Conservation (phyloP, 2,329 filamentous ascomycete genomes). For the Diatrype stigma region DNA sequence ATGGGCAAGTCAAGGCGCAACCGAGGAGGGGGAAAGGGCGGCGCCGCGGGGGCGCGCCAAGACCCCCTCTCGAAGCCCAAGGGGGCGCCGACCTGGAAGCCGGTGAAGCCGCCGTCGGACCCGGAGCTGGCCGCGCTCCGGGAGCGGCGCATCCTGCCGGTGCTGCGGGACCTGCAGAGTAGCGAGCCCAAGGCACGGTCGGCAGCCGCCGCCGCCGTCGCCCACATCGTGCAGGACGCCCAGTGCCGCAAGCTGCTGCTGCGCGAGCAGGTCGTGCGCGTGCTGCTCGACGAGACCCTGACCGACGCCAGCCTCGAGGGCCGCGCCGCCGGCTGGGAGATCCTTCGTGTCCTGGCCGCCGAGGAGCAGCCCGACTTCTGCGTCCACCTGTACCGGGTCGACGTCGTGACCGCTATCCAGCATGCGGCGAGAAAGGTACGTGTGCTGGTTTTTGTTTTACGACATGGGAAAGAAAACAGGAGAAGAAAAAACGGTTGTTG, state of each 20-base stretch:
- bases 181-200: constrained; percentile 56
- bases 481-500: background rate
- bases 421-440: constrained; percentile 51
- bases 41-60: too few species aligned
- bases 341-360: constrained; percentile 56
- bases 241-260: constrained; percentile 62
- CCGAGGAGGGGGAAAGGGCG: constrained; percentile 42
- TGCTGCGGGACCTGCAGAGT: constrained; percentile 57
- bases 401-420: constrained; percentile 57
- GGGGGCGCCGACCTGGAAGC: too few species aligned
- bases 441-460: constrained; percentile 10
- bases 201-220: constrained; percentile 54
- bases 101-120: constrained; percentile 57
- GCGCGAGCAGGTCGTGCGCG: constrained; percentile 61
- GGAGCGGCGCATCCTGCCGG: constrained; percentile 59
- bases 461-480: too few species aligned
- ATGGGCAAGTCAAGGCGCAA: constrained; percentile 61
- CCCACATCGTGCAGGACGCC: constrained; percentile 58
- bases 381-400: constrained; percentile 58
- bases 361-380: constrained; percentile 66
- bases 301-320: constrained; percentile 61
- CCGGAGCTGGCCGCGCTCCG: constrained; percentile 60
- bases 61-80: constrained; percentile 50
- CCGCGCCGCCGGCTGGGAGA: constrained; percentile 63
- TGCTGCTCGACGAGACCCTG: constrained; percentile 59